Evolutionary conservation across 306 rosid genomes (phyloP).

Genomic region (Cucurbita moschata): DNA sequence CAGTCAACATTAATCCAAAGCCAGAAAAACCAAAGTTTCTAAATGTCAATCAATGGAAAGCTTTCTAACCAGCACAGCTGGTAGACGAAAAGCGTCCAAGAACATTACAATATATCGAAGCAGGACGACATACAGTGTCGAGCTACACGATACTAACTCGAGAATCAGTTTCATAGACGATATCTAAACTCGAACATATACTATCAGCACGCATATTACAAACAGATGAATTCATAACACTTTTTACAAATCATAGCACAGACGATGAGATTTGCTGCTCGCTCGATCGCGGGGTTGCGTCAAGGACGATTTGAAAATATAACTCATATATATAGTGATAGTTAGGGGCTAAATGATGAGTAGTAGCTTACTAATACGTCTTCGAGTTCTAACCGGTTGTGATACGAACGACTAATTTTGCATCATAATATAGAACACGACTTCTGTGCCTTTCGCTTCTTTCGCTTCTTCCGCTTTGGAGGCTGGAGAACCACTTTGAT

Average conservation of each 20-base stretch:
- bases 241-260: constrained; percentile 4
- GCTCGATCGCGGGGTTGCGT: not conserved
- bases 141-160: not conserved
- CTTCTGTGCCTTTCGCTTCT: constrained; percentile 66
- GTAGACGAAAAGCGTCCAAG: not conserved
- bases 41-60: not conserved
- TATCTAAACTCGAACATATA: not conserved
- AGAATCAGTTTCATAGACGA: not conserved
- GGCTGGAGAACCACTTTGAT: constrained; percentile 96
- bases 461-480: constrained; percentile 65
- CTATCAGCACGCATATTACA: not conserved
- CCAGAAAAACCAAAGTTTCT: not conserved
- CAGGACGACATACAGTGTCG: not conserved
- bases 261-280: not conserved
- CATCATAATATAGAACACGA: constrained; percentile 73
- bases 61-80: not conserved
- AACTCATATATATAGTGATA: not conserved
- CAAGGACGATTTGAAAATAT: not conserved
- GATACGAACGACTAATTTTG: not conserved
- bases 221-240: not conserved
- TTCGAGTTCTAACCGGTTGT: not conserved
- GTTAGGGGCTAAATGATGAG: constrained; percentile 2
- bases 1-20: not conserved
- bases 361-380: not conserved
- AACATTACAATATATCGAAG: not conserved